Evolutionary conservation across 805 yeast species (phyloP).

Genomic region (Saturnispora kantuleensis): DNA sequence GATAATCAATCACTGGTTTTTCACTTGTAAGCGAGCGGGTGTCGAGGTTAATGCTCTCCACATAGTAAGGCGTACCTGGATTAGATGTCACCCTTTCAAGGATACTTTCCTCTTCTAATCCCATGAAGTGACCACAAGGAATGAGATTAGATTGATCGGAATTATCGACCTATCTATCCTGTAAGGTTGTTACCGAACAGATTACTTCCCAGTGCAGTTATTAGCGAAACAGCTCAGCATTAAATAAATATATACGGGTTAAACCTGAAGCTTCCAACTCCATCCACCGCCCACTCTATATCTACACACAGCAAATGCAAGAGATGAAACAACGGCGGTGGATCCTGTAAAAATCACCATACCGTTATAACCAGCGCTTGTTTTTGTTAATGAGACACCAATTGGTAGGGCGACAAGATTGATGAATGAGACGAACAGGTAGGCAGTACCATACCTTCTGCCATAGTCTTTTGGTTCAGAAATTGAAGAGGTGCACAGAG

Average conservation of each 20-base stretch:
- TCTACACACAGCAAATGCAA: conserved; percentile 15
- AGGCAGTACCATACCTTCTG: conserved; percentile 61
- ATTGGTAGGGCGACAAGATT: conserved; percentile 39
- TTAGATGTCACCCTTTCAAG: no score
- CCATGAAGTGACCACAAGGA: no score
- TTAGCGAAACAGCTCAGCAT: not conserved
- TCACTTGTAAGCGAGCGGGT: no score
- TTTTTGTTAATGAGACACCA: conserved; percentile 28
- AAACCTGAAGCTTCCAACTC: not conserved
- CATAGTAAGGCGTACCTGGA: no score
- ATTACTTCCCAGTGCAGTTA: not conserved
- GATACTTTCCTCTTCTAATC: no score
- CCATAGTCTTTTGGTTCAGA: conserved; percentile 58
- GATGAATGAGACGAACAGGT: conserved; percentile 37
- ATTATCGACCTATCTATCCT: no score
- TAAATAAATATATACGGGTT: not conserved
- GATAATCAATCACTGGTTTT: conserved; percentile 22
- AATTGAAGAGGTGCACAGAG: conserved; percentile 57
- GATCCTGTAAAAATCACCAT: conserved; percentile 26
- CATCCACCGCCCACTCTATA: conserved; percentile 17
- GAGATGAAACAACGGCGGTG: conserved; percentile 18
- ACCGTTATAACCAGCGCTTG: conserved; percentile 21
- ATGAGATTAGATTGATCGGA: no score
- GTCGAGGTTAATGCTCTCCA: no score
- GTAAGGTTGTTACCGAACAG: no score